A percentile compares a stretch with the other conserved stretches of the same genome.
These are phyloP conservation scores for Phytophthora brassicae DNA, from an alignment of 352 stramenopile genomes.

Conservation along the genomic window DNA sequence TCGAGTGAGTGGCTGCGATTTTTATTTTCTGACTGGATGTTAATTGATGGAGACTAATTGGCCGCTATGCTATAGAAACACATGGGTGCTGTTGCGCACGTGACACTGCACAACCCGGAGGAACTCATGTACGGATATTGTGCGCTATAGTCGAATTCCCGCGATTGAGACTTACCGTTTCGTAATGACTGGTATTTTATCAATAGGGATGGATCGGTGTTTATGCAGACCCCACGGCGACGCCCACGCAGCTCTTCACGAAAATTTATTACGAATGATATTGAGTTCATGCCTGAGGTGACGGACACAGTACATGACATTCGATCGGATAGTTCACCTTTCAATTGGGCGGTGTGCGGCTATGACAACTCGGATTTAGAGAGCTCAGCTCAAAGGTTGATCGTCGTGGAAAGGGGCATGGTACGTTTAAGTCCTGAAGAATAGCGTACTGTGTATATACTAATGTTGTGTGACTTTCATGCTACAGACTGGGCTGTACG, in stretches of 20 bases:
- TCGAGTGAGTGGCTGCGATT: constrained; percentile 37
- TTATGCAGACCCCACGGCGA: constrained; percentile 61
- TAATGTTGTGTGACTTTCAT: constrained; percentile 11
- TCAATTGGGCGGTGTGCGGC: constrained; percentile 86
- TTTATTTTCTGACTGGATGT: no score
- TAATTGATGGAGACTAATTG: constrained; percentile 14
- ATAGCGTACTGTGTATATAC: neutral
- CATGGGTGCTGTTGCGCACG: constrained; percentile 70
- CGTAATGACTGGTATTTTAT: constrained; percentile 3
- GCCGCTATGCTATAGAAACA: constrained; percentile 57
- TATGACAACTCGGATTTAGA: constrained; percentile 74
- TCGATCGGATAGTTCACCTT: constrained; percentile 73
- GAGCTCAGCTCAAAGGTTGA: constrained; percentile 58
- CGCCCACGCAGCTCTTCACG: constrained; percentile 68
- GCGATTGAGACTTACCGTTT: neutral
- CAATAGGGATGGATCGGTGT: constrained; percentile 59
- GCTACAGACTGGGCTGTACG: constrained; percentile 71
- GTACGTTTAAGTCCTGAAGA: constrained; percentile 32
- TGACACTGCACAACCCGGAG: constrained; percentile 72
- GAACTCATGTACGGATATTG: constrained; percentile 62
- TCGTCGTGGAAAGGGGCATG: constrained; percentile 87
- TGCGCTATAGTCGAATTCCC: neutral
- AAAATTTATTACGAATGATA: constrained; percentile 78
- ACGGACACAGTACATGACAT: constrained; percentile 75
- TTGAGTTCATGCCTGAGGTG: constrained; percentile 80